Evolutionary conservation across 495 filamentous ascomycete genomes (phyloP).

Genomic region (Talaromyces trachyspermus): DNA sequence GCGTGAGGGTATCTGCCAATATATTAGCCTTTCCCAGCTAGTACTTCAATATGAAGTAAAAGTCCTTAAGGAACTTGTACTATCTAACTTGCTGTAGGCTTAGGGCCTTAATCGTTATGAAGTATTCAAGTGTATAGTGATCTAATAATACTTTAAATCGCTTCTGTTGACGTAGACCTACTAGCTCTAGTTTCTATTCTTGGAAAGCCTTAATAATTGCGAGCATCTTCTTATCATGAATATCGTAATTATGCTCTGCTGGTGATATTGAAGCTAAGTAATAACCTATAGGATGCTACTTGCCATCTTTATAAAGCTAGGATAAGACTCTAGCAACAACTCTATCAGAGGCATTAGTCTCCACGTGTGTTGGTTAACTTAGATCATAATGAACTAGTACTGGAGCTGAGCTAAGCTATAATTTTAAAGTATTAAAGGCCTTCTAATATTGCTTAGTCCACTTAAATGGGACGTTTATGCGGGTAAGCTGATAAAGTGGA

Average conservation of each 20-base stretch:
- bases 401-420: no score
- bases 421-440: no score
- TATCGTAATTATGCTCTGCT: slow-evolving; percentile 21
- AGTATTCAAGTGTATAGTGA: slow-evolving; percentile 15
- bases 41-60: slow-evolving; percentile 23
- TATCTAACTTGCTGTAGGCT: slow-evolving; percentile 12
- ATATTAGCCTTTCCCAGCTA: slow-evolving; percentile 10
- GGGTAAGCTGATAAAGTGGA: no score
- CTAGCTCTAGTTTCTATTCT: slow-evolving; percentile 18
- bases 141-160: slow-evolving; percentile 2
- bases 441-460: no score
- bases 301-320: no score
- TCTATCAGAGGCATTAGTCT: no score
- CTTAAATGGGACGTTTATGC: no score
- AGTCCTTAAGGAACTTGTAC: slow-evolving; percentile 16
- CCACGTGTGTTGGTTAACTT: no score
- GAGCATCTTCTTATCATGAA: slow-evolving; percentile 21
- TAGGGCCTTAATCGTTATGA: slow-evolving; percentile 16
- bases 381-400: no score
- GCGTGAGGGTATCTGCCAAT: slow-evolving; percentile 17
- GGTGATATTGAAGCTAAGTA: no score
- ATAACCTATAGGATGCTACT: no score
- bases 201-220: slow-evolving; percentile 16
- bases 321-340: no score
- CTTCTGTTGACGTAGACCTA: not conserved